These are phyloP conservation scores for Trichoderma lentiforme DNA, from an alignment of 2,329 filamentous ascomycete species.

Conservation along the genomic window DNA sequence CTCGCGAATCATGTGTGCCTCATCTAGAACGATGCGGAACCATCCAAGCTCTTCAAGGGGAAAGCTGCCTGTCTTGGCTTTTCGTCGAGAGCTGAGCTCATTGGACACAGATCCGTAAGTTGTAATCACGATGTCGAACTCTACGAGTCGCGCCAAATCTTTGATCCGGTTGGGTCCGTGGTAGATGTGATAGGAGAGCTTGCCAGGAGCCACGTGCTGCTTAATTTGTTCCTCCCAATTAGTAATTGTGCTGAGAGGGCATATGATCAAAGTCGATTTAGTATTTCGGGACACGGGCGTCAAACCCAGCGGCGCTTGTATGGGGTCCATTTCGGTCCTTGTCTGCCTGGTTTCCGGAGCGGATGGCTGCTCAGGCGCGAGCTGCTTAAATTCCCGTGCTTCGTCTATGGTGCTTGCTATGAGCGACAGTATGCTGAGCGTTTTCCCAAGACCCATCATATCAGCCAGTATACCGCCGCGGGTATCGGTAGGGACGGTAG, in stretches of 20 bases:
- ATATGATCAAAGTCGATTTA: constrained; percentile 79
- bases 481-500: constrained; percentile 60
- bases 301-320: constrained; percentile 44
- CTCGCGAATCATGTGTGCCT: constrained; percentile 92
- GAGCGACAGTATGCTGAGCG: constrained; percentile 78
- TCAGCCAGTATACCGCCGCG: constrained; percentile 74
- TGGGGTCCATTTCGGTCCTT: constrained; percentile 29
- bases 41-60: constrained; percentile 78
- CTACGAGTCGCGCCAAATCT: constrained; percentile 62
- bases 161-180: constrained; percentile 76
- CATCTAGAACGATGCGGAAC: constrained; percentile 91
- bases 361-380: constrained; percentile 49
- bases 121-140: constrained; percentile 83
- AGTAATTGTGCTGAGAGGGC: constrained; percentile 82
- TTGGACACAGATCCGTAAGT: constrained; percentile 87
- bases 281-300: constrained; percentile 62
- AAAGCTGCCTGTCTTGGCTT: constrained; percentile 55
- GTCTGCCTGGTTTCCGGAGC: constrained; percentile 39
- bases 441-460: constrained; percentile 89
- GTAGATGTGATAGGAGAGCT: constrained; percentile 75
- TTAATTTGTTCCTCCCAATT: constrained; percentile 96
- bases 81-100: constrained; percentile 65
- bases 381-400: constrained; percentile 59
- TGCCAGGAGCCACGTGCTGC: constrained; percentile 65
- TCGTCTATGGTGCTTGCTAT: constrained; percentile 63